These are phyloP conservation scores for Ustilago crameri DNA, from an alignment of 1,284 basidiomycete genomes.

Conservation along the genomic window DNA sequence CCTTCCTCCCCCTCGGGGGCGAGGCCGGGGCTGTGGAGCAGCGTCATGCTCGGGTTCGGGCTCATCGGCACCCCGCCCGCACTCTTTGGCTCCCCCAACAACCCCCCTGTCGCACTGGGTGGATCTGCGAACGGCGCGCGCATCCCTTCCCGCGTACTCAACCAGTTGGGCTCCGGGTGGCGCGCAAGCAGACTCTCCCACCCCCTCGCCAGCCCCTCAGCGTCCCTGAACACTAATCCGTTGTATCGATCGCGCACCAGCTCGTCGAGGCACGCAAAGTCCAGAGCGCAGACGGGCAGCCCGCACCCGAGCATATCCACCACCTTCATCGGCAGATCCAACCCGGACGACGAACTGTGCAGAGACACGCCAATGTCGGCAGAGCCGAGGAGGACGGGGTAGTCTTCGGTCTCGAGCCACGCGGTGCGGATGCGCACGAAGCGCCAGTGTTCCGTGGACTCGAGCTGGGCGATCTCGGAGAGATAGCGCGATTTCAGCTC, in stretches of 20 bases:
- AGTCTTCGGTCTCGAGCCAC: constrained; percentile 57
- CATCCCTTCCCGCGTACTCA: constrained; percentile 29
- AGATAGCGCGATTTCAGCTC: constrained; percentile 81
- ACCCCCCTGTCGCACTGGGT: background rate
- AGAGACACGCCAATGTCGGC: constrained; percentile 92
- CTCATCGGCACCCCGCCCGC: constrained; percentile 25
- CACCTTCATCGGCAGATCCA: constrained; percentile 98
- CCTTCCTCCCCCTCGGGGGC: background rate
- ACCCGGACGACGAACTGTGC: constrained; percentile 86
- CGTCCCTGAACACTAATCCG: constrained; percentile 80
- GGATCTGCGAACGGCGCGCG: constrained; percentile 20
- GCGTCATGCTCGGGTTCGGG: constrained; percentile 44
- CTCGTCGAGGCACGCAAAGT: constrained; percentile 86
- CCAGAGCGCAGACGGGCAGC: constrained; percentile 88
- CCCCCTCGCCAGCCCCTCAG: constrained; percentile 77
- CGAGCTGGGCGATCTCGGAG: constrained; percentile 74
- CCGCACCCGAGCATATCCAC: constrained; percentile 99
- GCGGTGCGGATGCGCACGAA: constrained; percentile 76
- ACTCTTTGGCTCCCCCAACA: background rate
- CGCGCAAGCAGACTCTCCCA: constrained; percentile 71
- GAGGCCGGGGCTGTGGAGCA: constrained; percentile 44
- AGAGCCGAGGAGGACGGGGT: constrained; percentile 72
- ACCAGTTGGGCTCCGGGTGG: constrained; percentile 33
- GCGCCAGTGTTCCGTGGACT: constrained; percentile 79
- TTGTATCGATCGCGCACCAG: constrained; percentile 85